phyloP scores from a whole-genome alignment of 2,329 filamentous ascomycete species.

The Alternaria rosae region DNA sequence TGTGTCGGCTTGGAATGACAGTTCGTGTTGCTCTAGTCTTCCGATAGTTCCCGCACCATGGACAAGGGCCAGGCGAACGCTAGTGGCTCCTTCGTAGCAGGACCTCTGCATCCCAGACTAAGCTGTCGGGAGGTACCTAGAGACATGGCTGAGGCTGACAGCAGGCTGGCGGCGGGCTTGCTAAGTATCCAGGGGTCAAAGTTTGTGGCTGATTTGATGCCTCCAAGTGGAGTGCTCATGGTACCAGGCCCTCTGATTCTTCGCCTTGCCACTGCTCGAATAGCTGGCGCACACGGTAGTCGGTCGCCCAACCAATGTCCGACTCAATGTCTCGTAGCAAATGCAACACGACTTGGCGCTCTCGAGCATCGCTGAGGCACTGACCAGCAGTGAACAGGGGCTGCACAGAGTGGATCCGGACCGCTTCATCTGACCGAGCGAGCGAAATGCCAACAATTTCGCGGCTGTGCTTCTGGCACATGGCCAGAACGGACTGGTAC shows the following conservation, averaged over 20 bases:
- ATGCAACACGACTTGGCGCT: constrained; percentile 63
- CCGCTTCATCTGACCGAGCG: constrained; percentile 62
- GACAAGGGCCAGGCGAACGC: constrained; percentile 8
- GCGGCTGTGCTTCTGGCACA: constrained; percentile 64
- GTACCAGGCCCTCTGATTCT: constrained; percentile 33
- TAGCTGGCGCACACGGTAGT: constrained; percentile 66
- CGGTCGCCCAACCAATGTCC: constrained; percentile 70
- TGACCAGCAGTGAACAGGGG: constrained; percentile 69
- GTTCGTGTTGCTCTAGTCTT: constrained; percentile 8
- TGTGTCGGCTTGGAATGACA: constrained; percentile 1
- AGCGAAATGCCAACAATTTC: constrained; percentile 69
- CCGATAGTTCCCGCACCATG: constrained; percentile 10
- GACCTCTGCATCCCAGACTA: background rate
- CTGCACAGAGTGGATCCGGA: constrained; percentile 66
- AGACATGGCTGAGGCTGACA: constrained; percentile 1
- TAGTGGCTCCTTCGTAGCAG: constrained; percentile 5
- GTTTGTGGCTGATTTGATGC: constrained; percentile 1
- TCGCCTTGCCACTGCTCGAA: constrained; percentile 56
- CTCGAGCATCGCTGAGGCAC: constrained; percentile 62
- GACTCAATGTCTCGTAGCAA: constrained; percentile 66
- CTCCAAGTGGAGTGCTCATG: constrained; percentile 20
- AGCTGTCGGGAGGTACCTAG: constrained; percentile 4
- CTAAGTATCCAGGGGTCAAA: background rate
- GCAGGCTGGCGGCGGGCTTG: constrained; percentile 6
- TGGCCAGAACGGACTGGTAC: constrained; percentile 64